Evolutionary conservation across 768 basidiomycete genomes (phyloP).

Genomic region (Naganishia vaughanmartiniae): DNA sequence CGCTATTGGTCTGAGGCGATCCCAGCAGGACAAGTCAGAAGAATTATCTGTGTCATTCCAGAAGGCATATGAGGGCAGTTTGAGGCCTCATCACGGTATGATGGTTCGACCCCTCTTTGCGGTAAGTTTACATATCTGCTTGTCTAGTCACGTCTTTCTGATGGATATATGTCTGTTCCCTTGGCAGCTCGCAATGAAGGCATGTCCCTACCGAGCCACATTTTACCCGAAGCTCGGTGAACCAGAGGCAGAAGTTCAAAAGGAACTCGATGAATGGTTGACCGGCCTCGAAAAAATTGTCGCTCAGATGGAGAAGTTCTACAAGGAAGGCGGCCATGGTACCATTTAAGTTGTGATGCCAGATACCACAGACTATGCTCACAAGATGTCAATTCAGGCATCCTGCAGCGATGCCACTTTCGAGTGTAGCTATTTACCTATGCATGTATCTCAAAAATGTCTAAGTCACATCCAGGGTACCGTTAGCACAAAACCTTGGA

Average conservation of each 20-base stretch:
- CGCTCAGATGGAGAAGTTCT: slow-evolving; percentile 56
- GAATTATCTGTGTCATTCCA: slow-evolving; percentile 75
- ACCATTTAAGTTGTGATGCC: slow-evolving; percentile 17
- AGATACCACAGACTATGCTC: neutral
- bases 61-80: slow-evolving; percentile 72
- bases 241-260: slow-evolving; percentile 56
- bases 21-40: slow-evolving; percentile 64
- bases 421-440: neutral
- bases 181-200: slow-evolving; percentile 66
- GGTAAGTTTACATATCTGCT: slow-evolving; percentile 53
- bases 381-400: neutral
- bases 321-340: slow-evolving; percentile 47
- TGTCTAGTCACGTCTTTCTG: neutral
- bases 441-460: neutral
- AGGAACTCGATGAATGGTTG: slow-evolving; percentile 60
- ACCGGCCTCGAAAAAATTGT: slow-evolving; percentile 59
- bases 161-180: neutral
- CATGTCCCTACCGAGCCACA: slow-evolving; percentile 62
- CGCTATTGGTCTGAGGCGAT: slow-evolving; percentile 62
- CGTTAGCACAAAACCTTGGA: neutral
- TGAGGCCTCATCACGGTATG: slow-evolving; percentile 72
- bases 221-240: slow-evolving; percentile 63
- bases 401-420: neutral
- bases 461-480: neutral
- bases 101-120: slow-evolving; percentile 61